Base-by-base conservation (phyloP, 108 stramenopile species). In the Discostella pseudostelligera region DNA sequence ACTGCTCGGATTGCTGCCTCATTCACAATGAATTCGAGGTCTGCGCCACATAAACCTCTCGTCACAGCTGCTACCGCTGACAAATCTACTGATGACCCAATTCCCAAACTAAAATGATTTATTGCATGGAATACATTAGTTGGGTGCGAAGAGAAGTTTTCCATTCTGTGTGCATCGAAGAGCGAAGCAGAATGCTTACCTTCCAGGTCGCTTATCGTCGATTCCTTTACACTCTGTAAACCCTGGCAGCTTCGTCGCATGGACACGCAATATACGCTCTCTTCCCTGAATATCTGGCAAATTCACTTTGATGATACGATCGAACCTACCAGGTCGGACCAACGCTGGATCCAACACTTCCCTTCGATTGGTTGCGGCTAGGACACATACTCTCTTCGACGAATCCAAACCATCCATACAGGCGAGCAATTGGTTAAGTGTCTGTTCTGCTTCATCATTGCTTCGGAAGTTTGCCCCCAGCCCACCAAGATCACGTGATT, bases 1-100 rank as follows among this genome's bases (percentile, higher is more conserved):
- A 93, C 95, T 10, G 90, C 93, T 37, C 95, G 87, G 60, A 96
- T 93, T 8, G 95, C 96, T 19, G 96, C 96, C 68, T 98, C 97
- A 65, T 98, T 98, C 61, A 95, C 91, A 53, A 98, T 79, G 69
- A 90, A 94, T 47, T 94, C 93, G 12, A 98, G 72, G 69, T 98
- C 97, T 9, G 97, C 97, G 1, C 97, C 96, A 50, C 89, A 86
- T 21, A 93, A 87, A 7, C 95, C 96, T 7, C 57, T 45, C 12
- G 94, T 94, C 10, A 85, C 63, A 2, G 74, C 72, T 17, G 96
- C 93, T 28, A 93, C 75, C 8, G 85, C 88, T 17, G 78, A 74
- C 48, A 94, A 57, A 63, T 88, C 91, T 2, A 91, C 76, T 3
- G 58, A 43, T 8, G 78, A 47, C 19, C 87, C 86, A 28, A 61